Evolutionary conservation across 306 rosid species (phyloP).

Genomic region (Glycine soja): DNA sequence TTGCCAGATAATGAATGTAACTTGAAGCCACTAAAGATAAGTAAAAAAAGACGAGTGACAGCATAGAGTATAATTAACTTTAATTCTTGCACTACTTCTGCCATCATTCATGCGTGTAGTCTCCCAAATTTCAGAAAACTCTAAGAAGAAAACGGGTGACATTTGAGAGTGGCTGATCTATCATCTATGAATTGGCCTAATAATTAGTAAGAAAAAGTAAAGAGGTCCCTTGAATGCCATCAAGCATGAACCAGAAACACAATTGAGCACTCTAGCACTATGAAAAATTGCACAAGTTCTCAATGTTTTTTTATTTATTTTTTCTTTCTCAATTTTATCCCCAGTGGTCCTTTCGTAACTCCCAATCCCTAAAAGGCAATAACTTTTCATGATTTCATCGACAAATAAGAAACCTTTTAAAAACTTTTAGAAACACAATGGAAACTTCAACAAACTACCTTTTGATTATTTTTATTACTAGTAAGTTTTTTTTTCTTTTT

Average conservation of each 20-base stretch:
- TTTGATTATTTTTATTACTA: background rate
- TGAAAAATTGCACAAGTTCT: background rate
- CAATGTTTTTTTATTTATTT: background rate
- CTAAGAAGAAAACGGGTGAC: background rate
- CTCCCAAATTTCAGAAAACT: background rate
- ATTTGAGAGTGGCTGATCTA: background rate
- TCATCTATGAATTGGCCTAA: background rate
- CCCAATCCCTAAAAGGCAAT: background rate
- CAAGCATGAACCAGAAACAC: background rate
- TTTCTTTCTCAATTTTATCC: background rate
- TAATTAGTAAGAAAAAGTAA: background rate
- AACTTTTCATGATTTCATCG: slow-evolving; percentile 8
- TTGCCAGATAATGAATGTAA: background rate
- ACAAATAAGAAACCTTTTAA: background rate
- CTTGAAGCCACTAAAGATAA: background rate
- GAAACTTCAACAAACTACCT: background rate
- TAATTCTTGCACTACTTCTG: background rate
- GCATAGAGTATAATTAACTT: background rate
- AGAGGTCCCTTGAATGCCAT: background rate
- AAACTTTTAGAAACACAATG: background rate
- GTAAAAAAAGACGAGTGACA: background rate
- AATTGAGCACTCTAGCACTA: slow-evolving; percentile 1
- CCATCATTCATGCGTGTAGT: background rate
- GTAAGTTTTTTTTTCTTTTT: background rate
- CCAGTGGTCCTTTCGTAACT: background rate